Evolutionary conservation across 1,284 basidiomycete species (phyloP), one percentile per base, ranked within the genome.

Genomic region (Butyriboletus appendiculatus): DNA sequence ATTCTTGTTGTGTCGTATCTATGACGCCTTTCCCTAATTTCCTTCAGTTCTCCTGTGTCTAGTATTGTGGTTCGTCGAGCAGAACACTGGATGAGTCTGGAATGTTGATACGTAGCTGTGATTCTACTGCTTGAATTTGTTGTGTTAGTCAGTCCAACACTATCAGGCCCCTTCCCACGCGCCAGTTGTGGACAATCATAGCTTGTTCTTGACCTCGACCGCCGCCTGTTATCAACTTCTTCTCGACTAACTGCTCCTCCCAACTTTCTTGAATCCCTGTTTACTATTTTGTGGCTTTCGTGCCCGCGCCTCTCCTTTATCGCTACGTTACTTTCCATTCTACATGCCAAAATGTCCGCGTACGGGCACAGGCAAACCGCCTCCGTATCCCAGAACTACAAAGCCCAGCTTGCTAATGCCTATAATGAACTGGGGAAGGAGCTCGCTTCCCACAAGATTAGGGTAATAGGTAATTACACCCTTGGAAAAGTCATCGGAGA

Each of bases 361-460:
- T 69, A 72, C 53, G 81, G 81, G 62, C 88, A 90, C 76, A 83
- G 81, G 73, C 81, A 82, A 59, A 77, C 84, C 39, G 76, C 75
- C 52, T 90, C 88, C 50, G 74, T 86, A 58, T 80, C 83, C 44
- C 86, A 90, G 74, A 91, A 91, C 71, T 80, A 86, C 71, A 90
- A 87, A 73, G 89, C 89, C 37, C 85, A 95, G 75, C 91, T 99
- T 65, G 88, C 91, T 60, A 91, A 85, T 67, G 97, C 96, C 54
- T 99, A 99, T 76, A 94, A 96, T 74, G 94, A 97, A 76, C 84
- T 99, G 10, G 95, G 95, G 55, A 95, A 90, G 74, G 96, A 98
- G 73, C 85, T 99, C 30, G 88, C 91, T 16, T 94, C 92, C 14
- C 83, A 84, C 59, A 93, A 91, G 75, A 81, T 98, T 59, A 89